A percentile compares a stretch with the other conserved stretches of the same genome.
These are phyloP conservation scores for Paxillus rubicundulus DNA, from an alignment of 768 basidiomycete species.

Conservation along the genomic window DNA sequence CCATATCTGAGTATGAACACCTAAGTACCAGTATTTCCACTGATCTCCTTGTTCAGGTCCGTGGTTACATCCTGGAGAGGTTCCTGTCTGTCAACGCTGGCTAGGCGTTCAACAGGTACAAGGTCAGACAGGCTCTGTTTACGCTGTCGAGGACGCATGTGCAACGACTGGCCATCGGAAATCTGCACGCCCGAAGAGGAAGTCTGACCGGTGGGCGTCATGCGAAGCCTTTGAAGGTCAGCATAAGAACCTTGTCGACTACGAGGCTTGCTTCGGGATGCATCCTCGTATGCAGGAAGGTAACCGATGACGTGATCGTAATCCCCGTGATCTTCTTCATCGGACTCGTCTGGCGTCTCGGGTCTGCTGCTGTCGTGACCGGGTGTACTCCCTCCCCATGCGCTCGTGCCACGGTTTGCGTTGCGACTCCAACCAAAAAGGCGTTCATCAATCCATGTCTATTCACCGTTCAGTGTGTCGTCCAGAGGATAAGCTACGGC, in stretches of 20 bases:
- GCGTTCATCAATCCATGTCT: conserved; percentile 90
- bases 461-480: conserved; percentile 3
- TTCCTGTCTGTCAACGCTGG: conserved; percentile 53
- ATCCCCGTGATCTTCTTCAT: conserved; percentile 87
- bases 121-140: conserved; percentile 63
- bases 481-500: background rate
- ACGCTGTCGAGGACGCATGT: conserved; percentile 52
- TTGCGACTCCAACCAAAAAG: conserved; percentile 90
- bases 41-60: conserved; percentile 64
- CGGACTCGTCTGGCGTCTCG: conserved; percentile 72
- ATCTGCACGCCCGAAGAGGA: conserved; percentile 16
- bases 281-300: conserved; percentile 51
- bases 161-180: conserved; percentile 40
- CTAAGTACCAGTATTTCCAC: conserved; percentile 31
- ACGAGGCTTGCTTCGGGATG: conserved; percentile 42
- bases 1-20: conserved; percentile 14
- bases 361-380: conserved; percentile 61
- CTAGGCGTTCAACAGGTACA: conserved; percentile 62
- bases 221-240: conserved; percentile 70
- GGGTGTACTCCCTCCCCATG: conserved; percentile 65
- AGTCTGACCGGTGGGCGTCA: conserved; percentile 23
- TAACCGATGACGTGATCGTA: conserved; percentile 85
- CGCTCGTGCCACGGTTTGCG: conserved; percentile 75
- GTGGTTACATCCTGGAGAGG: conserved; percentile 63
- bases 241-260: conserved; percentile 76